Conservation (phyloP, 2,329 filamentous ascomycete genomes). For the Fusarium dlaminii region DNA sequence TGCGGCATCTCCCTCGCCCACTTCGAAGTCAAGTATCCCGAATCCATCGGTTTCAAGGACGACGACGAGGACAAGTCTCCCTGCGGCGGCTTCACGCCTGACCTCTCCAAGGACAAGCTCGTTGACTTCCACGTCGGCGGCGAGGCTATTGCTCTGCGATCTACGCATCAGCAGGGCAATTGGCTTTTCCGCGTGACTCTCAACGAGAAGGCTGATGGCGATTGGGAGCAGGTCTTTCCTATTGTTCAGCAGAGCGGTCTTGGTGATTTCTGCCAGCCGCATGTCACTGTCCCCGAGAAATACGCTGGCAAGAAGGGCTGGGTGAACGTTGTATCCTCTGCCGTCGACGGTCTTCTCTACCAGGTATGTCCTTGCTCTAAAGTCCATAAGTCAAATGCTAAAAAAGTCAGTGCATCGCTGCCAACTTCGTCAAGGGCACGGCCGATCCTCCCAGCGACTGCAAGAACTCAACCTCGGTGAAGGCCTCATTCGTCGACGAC, state of each 20-base stretch:
- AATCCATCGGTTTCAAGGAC: slow-evolving; percentile 58
- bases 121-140: slow-evolving; percentile 67
- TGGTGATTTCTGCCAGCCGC: slow-evolving; percentile 63
- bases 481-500: slow-evolving; percentile 47
- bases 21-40: slow-evolving; percentile 62
- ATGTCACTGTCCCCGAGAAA: slow-evolving; percentile 58
- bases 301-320: slow-evolving; percentile 66
- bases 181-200: slow-evolving; percentile 69
- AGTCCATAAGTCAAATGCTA: not conserved
- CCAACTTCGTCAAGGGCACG: slow-evolving; percentile 63
- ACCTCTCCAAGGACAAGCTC: slow-evolving; percentile 58
- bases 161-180: slow-evolving; percentile 61
- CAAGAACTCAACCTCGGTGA: slow-evolving; percentile 50
- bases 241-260: slow-evolving; percentile 64
- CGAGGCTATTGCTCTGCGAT: slow-evolving; percentile 59
- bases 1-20: slow-evolving; percentile 58
- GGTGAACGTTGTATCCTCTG: slow-evolving; percentile 61
- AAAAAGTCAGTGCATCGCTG: slow-evolving; percentile 59
- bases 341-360: slow-evolving; percentile 65
- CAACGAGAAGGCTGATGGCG: slow-evolving; percentile 56
- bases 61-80: slow-evolving; percentile 57
- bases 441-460: slow-evolving; percentile 46
- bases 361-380: slow-evolving; percentile 54
- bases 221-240: slow-evolving; percentile 66
- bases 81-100: slow-evolving; percentile 64